Conservation (phyloP, 306 rosid species). For the Alnus glutinosa region DNA sequence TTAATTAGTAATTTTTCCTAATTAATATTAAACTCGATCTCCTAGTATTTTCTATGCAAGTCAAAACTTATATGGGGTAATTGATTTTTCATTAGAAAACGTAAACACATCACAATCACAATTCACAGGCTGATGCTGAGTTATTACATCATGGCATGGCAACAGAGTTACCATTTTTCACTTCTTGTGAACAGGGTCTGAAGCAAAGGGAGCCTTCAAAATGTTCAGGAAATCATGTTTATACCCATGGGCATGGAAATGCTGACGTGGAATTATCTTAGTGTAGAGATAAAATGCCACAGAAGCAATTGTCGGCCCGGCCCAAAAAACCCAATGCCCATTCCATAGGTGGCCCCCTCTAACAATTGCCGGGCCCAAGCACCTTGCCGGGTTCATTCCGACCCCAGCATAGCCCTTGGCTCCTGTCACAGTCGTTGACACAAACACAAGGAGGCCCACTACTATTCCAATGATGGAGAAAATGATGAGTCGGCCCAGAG, state of each 20-base stretch:
- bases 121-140: not conserved
- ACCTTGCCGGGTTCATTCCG: conserved; percentile 41
- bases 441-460: conserved; percentile 35
- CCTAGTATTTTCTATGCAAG: no score
- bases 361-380: conserved; percentile 35
- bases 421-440: conserved; percentile 21
- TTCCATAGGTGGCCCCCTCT: conserved; percentile 36
- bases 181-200: not conserved
- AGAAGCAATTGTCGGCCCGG: conserved; percentile 32
- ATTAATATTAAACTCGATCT: no score
- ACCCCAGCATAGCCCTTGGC: conserved; percentile 37
- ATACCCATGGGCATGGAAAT: conserved; percentile 26
- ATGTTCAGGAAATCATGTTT: conserved; percentile 25
- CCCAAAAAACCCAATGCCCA: conserved; percentile 40
- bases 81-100: not conserved
- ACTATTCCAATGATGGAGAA: conserved; percentile 31
- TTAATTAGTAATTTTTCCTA: no score
- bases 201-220: not conserved
- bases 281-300: conserved; percentile 32
- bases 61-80: not conserved
- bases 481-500: conserved; percentile 23
- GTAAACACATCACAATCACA: not conserved
- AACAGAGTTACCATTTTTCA: no score
- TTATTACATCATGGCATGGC: not conserved
- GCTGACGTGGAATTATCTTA: conserved; percentile 32